phyloP scores from a whole-genome alignment of 75 land plant species.

The Adiantum capillusveneris region DNA sequence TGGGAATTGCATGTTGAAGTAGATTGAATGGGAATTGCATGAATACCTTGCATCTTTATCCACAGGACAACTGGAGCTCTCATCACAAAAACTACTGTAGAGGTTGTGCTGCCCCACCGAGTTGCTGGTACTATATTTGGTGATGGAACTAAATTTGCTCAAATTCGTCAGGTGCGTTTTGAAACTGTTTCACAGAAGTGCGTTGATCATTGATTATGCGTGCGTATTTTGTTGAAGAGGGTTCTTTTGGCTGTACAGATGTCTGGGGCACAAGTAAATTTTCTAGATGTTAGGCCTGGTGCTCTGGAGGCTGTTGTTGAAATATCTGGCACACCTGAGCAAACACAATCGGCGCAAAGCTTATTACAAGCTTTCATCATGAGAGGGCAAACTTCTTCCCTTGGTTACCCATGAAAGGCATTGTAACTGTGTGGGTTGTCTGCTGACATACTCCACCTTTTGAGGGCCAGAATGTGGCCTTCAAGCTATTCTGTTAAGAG shows the following conservation, averaged over 20 bases:
- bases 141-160: slow-evolving; percentile 45
- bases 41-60: too few relatives aligned
- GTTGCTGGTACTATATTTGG: slow-evolving; percentile 44
- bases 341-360: slow-evolving; percentile 68
- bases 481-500: too few relatives aligned
- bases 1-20: too few relatives aligned
- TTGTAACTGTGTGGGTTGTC: too few relatives aligned
- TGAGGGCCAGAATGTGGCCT: too few relatives aligned
- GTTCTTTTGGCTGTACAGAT: slow-evolving; percentile 25
- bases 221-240: too few relatives aligned
- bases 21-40: too few relatives aligned
- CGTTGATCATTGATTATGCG: too few relatives aligned
- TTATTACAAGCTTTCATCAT: slow-evolving; percentile 70
- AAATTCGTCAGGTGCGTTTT: slow-evolving; percentile 68
- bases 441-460: too few relatives aligned
- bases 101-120: slow-evolving; percentile 58
- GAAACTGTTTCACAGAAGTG: too few relatives aligned
- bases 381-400: slow-evolving; percentile 41
- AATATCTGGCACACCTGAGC: slow-evolving; percentile 82
- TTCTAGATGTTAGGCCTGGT: slow-evolving; percentile 56
- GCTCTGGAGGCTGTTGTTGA: slow-evolving; percentile 37
- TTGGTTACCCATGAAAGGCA: not conserved
- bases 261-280: slow-evolving; percentile 62
- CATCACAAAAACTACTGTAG: slow-evolving; percentile 64
- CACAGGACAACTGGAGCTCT: slow-evolving; percentile 23